These are phyloP conservation scores for Alternaria alternata DNA, from an alignment of 2,329 filamentous ascomycete genomes.

Conservation along the genomic window DNA sequence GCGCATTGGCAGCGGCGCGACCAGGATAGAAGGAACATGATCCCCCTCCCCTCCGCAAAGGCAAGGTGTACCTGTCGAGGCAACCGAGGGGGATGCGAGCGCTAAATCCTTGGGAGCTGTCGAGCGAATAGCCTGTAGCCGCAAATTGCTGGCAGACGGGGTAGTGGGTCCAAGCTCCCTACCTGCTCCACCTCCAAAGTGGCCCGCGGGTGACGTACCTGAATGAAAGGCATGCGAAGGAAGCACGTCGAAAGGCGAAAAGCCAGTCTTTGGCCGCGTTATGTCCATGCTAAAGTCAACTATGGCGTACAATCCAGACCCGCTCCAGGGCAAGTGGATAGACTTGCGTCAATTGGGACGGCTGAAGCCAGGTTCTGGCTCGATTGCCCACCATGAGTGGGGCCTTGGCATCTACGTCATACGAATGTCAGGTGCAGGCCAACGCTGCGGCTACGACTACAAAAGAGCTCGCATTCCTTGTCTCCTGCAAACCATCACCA, in stretches of 20 bases:
- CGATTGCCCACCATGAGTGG: constrained; percentile 19
- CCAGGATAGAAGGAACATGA: constrained; percentile 10
- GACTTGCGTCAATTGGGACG: constrained; percentile 27
- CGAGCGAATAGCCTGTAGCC: constrained; percentile 10
- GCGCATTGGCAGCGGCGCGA: constrained; percentile 7
- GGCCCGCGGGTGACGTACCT: constrained; percentile 25
- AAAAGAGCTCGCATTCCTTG: constrained; percentile 45
- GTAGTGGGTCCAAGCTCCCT: constrained; percentile 16
- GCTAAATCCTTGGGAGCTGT: constrained; percentile 10
- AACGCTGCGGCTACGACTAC: constrained; percentile 34
- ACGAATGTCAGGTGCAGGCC: constrained; percentile 38
- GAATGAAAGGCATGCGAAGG: constrained; percentile 5
- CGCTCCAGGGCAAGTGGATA: constrained; percentile 18
- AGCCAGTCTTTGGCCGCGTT: constrained; percentile 9
- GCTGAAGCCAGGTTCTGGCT: constrained; percentile 29
- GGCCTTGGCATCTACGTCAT: constrained; percentile 41
- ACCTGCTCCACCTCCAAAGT: constrained; percentile 9
- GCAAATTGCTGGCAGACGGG: constrained; percentile 11
- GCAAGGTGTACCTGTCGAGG: constrained; percentile 13
- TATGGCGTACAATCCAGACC: constrained; percentile 27
- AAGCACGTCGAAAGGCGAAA: constrained; percentile 13
- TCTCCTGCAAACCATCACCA: constrained; percentile 26
- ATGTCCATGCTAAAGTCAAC: constrained; percentile 13
- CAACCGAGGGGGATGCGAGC: constrained; percentile 17
- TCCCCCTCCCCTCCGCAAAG: not conserved